Evolutionary conservation across 129 eudicot genomes (phyloP), one percentile per base, ranked within the genome.

Genomic region (Gnaphalium uliginosum): DNA sequence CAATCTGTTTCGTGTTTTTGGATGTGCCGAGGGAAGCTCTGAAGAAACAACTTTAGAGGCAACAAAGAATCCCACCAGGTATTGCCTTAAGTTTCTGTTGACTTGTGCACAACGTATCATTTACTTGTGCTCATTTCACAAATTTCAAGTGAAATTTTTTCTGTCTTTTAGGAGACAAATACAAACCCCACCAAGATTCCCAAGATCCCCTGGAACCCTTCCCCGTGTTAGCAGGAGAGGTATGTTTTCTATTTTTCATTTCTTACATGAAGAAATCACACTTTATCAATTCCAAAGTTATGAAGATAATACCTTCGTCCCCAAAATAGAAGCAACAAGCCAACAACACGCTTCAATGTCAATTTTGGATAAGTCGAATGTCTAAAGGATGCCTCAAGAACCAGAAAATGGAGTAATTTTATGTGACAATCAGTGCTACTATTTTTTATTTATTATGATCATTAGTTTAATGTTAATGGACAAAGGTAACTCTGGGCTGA

Each of bases 201-300:
- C 89, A 66, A 79, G 88, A 80, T 81, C 94, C 71, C 76, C 84
- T 68, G 77, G 87, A 74, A 87, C 83, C 68, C 86, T 85, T 33
- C 81, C 92, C 8, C 89, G 96, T 66, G 90, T 76, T 78, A 85
- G 77, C 80, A 84, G 82, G 80, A 81, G 88, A 86, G 93, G 96
- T 87, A 78, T 67, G 68, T 79, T 18, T 69, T 50, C n/a, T 24
- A 7, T 8, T 51, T 24, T 27, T 21, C 27, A 57, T 11, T 57
- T 21, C 46, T 37, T 37, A 37, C 11, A 37, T 37, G 46, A 9
- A 37, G 13, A 37, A 37, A 8, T 8, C 13, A 37, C 9, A 37
- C 13, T 37, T 33, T 33, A 33, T 33, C 13, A 37, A 37, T 37
- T 8, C 46, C 46, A 37, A 33, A 37, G 46, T 9, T 37, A 37